Evolutionary conservation across 345 rosid genomes (phyloP), one percentile per base, ranked within the genome.

Genomic region (Eucalyptus brandiana): DNA sequence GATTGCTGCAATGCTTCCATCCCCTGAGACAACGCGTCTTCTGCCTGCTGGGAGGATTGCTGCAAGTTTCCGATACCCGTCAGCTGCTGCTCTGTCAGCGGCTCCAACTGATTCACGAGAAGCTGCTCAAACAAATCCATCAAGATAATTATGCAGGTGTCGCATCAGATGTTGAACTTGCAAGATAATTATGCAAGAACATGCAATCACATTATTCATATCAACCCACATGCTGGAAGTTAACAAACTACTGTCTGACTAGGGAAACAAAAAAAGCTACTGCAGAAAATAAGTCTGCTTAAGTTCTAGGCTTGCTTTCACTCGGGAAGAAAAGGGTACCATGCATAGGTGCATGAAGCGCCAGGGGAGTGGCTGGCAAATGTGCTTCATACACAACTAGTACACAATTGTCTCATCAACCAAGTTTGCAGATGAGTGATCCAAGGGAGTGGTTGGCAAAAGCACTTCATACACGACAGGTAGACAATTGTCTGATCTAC

Each of bases 1-100:
- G 99, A 98, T 90, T 96, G 99, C 92, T 97, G 99, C 91, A 98
- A 93, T 86, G 97, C 98, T 89, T 98, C 99, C 99, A 98, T 98
- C 83, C 99, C 99, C 92, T 98, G 99, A 88, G 99, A 98, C 89
- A 98, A 92, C 37, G 99, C 99, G 90, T 98, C 99, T 93, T 98
- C 99, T 10, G 99, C 99, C 92, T 98, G 99, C 86, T 97, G 99
- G 23, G 99, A 98, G 72, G 99, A 95, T 89, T 98, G 99, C 95
- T 98, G 99, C 93, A 98, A 91, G 93, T 94, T 97, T 88, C 94
- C 91, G 51, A 98, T 95, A 51, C 96, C 97, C 34, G 90, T 92
- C 88, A 94, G 88, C 91, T 98, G 99, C 94, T 97, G 98, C 92
- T 98, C 99, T 11, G 99, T 98, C 92, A 98, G 93, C 87, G 99